Evolutionary conservation across 305 asterid species (phyloP).

Genomic region (Lippia alba): DNA sequence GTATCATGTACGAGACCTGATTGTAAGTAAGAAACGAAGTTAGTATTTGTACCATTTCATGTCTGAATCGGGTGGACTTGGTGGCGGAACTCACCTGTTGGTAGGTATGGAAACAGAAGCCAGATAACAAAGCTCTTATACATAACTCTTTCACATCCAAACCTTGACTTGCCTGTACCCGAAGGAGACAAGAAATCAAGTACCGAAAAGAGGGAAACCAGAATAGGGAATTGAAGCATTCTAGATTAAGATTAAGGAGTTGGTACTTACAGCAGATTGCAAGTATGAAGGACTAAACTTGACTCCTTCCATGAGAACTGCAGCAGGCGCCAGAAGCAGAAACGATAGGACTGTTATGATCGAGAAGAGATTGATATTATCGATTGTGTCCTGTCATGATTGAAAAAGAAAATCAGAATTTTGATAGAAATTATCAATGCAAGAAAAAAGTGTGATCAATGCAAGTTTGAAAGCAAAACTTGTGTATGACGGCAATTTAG

Average conservation of each 20-base stretch:
- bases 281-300: conserved; percentile 72
- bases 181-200: neutral
- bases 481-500: too few relatives aligned
- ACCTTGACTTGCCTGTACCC: conserved; percentile 72
- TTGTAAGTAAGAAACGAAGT: conserved; percentile 9
- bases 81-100: conserved; percentile 67
- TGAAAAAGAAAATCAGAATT: too few relatives aligned
- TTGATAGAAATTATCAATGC: conserved; percentile 8
- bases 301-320: conserved; percentile 69
- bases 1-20: conserved; percentile 82
- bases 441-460: too few relatives aligned
- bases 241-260: neutral
- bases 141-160: conserved; percentile 61
- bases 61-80: neutral
- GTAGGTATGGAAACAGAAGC: conserved; percentile 83
- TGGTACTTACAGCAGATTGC: conserved; percentile 65
- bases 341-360: conserved; percentile 71
- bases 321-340: conserved; percentile 63
- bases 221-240: neutral
- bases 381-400: conserved; percentile 67
- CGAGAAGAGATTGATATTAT: conserved; percentile 83
- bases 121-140: conserved; percentile 63
- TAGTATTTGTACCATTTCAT: neutral
- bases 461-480: neutral
- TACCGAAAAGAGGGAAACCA: neutral